Evolutionary conservation across 2,329 filamentous ascomycete genomes (phyloP).

Genomic region (Aspergillus floridensis): DNA sequence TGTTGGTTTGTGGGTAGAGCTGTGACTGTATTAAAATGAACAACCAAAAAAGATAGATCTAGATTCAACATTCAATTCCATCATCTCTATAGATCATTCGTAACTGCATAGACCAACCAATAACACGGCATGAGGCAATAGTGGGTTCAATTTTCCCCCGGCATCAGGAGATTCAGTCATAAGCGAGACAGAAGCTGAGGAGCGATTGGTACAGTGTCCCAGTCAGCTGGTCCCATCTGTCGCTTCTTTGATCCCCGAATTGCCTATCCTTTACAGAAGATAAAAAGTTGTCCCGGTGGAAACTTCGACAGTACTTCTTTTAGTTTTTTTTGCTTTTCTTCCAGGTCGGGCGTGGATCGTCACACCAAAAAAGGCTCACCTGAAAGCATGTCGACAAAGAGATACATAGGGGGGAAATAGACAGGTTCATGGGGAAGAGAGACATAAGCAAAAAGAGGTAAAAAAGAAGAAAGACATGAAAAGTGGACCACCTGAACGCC

Average conservation of each 20-base stretch:
- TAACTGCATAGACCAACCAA: conserved; percentile 39
- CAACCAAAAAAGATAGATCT: background rate
- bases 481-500: conserved; percentile 42
- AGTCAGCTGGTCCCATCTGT: background rate
- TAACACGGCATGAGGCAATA: conserved; percentile 13
- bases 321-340: background rate
- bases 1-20: too few relatives aligned
- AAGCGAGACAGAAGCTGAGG: background rate
- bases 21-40: too few relatives aligned
- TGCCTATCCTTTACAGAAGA: background rate
- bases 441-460: conserved; percentile 19
- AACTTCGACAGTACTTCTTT: conserved; percentile 5
- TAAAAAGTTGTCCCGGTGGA: conserved; percentile 3
- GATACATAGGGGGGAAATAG: conserved; percentile 14
- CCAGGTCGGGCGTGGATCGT: background rate
- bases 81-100: conserved; percentile 43
- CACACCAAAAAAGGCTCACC: conserved; percentile 6
- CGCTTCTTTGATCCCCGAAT: background rate
- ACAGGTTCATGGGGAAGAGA: background rate
- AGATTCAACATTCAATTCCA: conserved; percentile 24
- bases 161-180: too few relatives aligned
- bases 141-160: too few relatives aligned
- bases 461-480: conserved; percentile 25
- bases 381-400: conserved; percentile 16
- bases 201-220: background rate